A percentile compares a stretch with the other conserved stretches of the same genome.
Evolutionary conservation across 176 grass and related monocot genomes (phyloP).

Genomic region (Oryza punctata): DNA sequence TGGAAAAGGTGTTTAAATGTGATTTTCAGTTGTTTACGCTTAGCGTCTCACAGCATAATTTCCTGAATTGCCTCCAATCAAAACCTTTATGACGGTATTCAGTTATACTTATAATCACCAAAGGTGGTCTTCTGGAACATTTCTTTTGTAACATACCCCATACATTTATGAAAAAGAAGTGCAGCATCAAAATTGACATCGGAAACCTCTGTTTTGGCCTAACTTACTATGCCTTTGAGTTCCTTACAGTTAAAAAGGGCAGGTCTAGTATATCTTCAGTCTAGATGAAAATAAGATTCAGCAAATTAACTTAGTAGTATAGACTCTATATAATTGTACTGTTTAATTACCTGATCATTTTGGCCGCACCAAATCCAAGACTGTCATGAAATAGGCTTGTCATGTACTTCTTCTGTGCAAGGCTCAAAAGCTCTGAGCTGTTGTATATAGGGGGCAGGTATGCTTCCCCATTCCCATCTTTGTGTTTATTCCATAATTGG

Average conservation of each 20-base stretch:
- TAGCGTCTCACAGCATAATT: not conserved
- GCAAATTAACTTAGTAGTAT: not conserved
- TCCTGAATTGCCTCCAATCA: not conserved
- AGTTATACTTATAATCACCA: not conserved
- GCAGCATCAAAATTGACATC: not conserved
- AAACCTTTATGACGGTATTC: not conserved
- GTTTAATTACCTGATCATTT: constrained; percentile 87
- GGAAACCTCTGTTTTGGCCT: not conserved
- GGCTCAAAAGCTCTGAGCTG: constrained; percentile 47
- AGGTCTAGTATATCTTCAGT: not conserved
- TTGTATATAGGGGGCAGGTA: constrained; percentile 79
- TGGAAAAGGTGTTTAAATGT: not conserved
- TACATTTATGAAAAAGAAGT: not conserved
- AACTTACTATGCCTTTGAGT: too few relatives aligned
- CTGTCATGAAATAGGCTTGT: constrained; percentile 76
- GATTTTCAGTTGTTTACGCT: not conserved
- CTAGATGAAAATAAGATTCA: constrained; percentile 2
- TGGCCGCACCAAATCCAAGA: constrained; percentile 94
- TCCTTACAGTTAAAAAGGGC: not conserved
- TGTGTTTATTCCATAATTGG: constrained; percentile 78
- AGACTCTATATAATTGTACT: not conserved
- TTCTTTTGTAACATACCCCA: not conserved
- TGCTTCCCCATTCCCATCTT: constrained; percentile 77
- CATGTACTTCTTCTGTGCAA: constrained; percentile 87
- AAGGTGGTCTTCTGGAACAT: not conserved